Evolutionary conservation across 345 rosid genomes (phyloP).

Genomic region (Geranium brycei): DNA sequence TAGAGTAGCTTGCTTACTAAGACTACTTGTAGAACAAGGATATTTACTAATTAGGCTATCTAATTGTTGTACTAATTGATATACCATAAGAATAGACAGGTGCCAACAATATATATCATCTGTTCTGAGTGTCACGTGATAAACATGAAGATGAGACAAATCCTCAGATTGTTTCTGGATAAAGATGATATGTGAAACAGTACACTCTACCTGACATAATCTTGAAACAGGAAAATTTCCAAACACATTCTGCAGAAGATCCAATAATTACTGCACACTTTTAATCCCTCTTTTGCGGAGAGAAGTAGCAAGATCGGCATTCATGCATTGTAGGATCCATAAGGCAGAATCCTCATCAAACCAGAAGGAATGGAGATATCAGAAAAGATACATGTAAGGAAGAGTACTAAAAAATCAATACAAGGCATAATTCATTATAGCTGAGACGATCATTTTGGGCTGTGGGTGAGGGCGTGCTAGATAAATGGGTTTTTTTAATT

Average conservation of each 20-base stretch:
- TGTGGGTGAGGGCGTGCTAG: no score
- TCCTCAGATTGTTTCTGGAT: not conserved
- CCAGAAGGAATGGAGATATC: constrained; percentile 26
- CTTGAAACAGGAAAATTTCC: constrained; percentile 42
- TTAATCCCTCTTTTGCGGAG: constrained; percentile 45
- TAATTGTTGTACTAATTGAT: no score
- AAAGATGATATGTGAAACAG: not conserved
- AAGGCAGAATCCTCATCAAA: constrained; percentile 58
- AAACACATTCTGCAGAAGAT: constrained; percentile 44
- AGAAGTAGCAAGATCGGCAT: constrained; percentile 34
- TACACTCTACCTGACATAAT: constrained; percentile 50
- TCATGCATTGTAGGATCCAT: constrained; percentile 93
- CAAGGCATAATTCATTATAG: no score
- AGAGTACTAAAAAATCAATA: not conserved
- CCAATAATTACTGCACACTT: constrained; percentile 57
- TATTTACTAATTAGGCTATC: no score
- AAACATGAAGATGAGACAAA: not conserved
- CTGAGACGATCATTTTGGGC: no score
- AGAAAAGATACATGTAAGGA: not conserved
- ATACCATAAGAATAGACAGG: no score
- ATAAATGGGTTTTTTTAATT: no score
- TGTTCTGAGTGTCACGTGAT: not conserved
- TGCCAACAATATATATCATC: no score
- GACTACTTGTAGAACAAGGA: no score
- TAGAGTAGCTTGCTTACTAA: no score